Base-by-base conservation (phyloP, 805 yeast species). In the Dipodascus geniculatus region DNA sequence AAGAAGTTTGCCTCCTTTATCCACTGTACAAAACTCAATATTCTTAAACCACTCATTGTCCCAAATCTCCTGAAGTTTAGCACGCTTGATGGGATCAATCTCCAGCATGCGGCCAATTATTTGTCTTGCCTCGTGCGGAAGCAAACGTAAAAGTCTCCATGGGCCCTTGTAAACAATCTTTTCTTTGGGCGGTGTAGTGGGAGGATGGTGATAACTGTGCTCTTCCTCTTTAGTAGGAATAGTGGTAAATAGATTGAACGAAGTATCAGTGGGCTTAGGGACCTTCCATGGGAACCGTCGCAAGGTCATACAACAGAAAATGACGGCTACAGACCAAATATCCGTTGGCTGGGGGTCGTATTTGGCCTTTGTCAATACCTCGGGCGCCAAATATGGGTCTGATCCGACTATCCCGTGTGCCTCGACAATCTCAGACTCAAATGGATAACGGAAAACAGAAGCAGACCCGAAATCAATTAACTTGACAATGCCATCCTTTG, bases 321-420 rank as follows among this genome's bases (percentile, higher is more conserved):
- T 87, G 24, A 91, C 87, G 0, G 96, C 98, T 52, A 87, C 73
- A 1, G 96, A 87, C 99, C 99, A 91, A 22, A 90, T 79, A 66
- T 91, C 99, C 1, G 83, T 87, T 3, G 84, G 82, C 51, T 93
- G 78, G 19, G 97, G 93, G 66, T 91, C 96, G 67, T 91, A 91
- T 22, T 67, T 67, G 44, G 63, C 58, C 52, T 71, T 70, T 20
- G 70, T 64, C 54, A 91, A 75, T 48, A 91, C 90, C 67, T 91
- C 99, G 0, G 98, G 98, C 0, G 97, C 93, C 57, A 91, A 71
- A 64, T 91, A 91, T 1, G 99, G 98, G 68, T 91, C 99, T 1
- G 95, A 85, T 16, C 99, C 99, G 11, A 91, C 95, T 22, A 91
- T 78, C 16, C 98, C 98, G 47, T 78, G 75, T 0, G 96, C 89